Evolutionary conservation across 768 basidiomycete genomes (phyloP), one percentile per base, ranked within the genome.

Genomic region (Mycena amicta): DNA sequence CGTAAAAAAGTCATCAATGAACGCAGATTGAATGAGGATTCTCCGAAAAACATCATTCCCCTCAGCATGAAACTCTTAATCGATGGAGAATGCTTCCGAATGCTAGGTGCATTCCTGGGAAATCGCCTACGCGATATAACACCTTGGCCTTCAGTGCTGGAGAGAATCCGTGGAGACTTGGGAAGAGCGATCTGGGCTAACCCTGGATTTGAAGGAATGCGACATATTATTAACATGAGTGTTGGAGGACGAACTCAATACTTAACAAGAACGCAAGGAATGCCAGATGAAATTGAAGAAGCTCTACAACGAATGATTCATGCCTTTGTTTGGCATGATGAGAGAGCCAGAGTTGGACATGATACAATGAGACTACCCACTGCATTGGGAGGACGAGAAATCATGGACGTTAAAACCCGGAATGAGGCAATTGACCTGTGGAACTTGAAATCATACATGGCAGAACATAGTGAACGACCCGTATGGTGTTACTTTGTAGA

Each of bases 161-260:
- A 73, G 6, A 43, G 20, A 6, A 43, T 43, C 20, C 41, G 20
- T 12, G 20, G 6, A 13, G 41, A 43, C 20, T 22, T 43, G 11
- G 20, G 12, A 12, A 12, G 41, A 12, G 11, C 41, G 12, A 12
- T 12, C 39, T 31, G 22, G 40, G 1, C 45, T 0, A 31, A 55
- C 18, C 66, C 65, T 0, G 64, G 62, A 1, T 33, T 67, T 0
- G 31, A 56, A 28, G 66, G 67, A 1, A 55, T 52, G 18, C 26
- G 54, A 1, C 58, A 68, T 18, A 63, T 69, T 1, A 43, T 64
- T 0, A 64, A 70, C 29, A 65, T 67, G 61, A 31, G 60, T 0
- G 53, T 67, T 1, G 68, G 61, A 0, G 64, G 64, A 0, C 65
- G 56, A 57, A 66, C 70, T 1, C 72, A 72, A 58, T 72, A 64